A percentile compares a stretch with the other conserved stretches of the same genome.
Evolutionary conservation across 2,329 filamentous ascomycete genomes (phyloP).

Genomic region (Ramularia endophylla): DNA sequence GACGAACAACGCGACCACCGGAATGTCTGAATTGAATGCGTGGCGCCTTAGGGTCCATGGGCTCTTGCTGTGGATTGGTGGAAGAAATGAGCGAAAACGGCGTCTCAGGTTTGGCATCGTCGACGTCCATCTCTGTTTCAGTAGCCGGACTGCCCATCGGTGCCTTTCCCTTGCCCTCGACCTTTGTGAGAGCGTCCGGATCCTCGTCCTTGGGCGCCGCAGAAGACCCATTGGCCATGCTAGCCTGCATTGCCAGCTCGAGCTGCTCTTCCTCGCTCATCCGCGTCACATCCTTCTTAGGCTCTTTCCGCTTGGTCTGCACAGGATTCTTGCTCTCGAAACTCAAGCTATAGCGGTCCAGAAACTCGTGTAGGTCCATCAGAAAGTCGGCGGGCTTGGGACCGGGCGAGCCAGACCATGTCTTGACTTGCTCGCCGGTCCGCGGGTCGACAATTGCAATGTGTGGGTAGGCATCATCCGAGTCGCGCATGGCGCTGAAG

Average conservation of each 20-base stretch:
- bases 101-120: constrained; percentile 21
- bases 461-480: constrained; percentile 87
- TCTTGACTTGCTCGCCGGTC: constrained; percentile 94
- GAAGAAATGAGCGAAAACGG: constrained; percentile 67
- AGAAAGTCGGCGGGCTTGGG: constrained; percentile 74
- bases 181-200: constrained; percentile 80
- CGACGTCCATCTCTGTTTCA: constrained; percentile 22
- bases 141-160: constrained; percentile 31
- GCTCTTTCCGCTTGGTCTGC: constrained; percentile 65
- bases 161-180: constrained; percentile 50
- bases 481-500: constrained; percentile 65
- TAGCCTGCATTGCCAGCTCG: constrained; percentile 87
- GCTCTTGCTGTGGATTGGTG: constrained; percentile 70
- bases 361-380: constrained; percentile 86
- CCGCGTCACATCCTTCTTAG: constrained; percentile 65
- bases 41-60: constrained; percentile 60
- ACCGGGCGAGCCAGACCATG: constrained; percentile 82
- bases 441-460: constrained; percentile 93
- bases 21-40: constrained; percentile 90
- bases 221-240: constrained; percentile 56
- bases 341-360: constrained; percentile 92
- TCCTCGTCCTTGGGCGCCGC: constrained; percentile 58
- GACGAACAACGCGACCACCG: constrained; percentile 74
- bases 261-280: constrained; percentile 99
- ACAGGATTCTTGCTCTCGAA: constrained; percentile 90